Conservation (phyloP, 139 green algal species). For the Chlorella sp. region DNA sequence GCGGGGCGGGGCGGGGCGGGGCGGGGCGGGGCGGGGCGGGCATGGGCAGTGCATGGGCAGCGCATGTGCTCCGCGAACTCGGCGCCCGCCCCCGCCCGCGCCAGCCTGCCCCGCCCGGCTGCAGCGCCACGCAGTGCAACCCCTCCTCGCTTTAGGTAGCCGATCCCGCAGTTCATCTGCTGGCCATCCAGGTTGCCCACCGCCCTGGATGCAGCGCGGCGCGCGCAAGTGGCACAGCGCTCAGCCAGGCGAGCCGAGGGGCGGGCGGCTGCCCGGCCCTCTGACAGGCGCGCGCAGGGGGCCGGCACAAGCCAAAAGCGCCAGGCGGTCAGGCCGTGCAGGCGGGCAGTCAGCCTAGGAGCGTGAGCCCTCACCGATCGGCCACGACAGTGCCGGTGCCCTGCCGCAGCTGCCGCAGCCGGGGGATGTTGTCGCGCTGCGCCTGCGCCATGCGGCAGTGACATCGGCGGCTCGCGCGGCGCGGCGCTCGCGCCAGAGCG, state of each 20-base stretch:
- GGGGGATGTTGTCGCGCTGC: neutral
- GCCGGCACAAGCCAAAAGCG: neutral
- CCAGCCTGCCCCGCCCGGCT: too few species aligned
- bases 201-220: neutral
- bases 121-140: too few species aligned
- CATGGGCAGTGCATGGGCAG: too few species aligned
- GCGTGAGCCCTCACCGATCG: neutral
- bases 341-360: too few species aligned
- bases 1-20: too few species aligned
- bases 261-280: neutral
- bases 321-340: neutral
- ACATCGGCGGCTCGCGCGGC: too few species aligned
- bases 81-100: too few species aligned
- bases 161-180: slow-evolving; percentile 33
- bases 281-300: neutral
- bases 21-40: too few species aligned
- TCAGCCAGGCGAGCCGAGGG: neutral
- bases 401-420: neutral
- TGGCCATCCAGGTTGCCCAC: slow-evolving; percentile 25
- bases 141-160: slow-evolving; percentile 28
- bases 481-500: too few species aligned
- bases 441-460: too few species aligned
- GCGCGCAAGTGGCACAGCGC: neutral
- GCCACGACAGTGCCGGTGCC: neutral
- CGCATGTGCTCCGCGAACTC: too few species aligned